Base-by-base conservation (phyloP, 495 filamentous ascomycete genomes). In the Staphylotrichum tortipilum region DNA sequence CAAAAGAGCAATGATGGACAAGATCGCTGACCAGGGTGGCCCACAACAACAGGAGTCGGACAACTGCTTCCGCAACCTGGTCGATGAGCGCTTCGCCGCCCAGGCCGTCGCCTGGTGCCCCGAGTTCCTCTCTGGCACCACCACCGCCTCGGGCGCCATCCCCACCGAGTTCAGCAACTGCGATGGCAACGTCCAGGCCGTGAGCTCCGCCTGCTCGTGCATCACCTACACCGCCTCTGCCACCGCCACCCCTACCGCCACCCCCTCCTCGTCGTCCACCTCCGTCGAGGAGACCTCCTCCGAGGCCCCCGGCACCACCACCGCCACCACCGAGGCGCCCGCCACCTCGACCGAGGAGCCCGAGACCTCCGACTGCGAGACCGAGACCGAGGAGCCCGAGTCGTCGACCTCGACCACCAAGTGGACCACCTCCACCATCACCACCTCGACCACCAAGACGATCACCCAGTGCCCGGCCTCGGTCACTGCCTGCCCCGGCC, bases 401-500 rank as follows among this genome's bases (percentile, higher is more conserved):
- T n/a, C n/a, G n/a, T n/a, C n/a, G n/a, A n/a, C n/a, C n/a, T n/a
- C n/a, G 9, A 28, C 51, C 31, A 47, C 44, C 41, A 17, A 49
- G 48, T 70, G 69, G 33, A 81, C 77, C 36, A 77, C 74, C 28
- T 78, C 73, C 19, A 82, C 79, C 37, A 69, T 81, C 10, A 78
- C 72, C 53, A 68, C 70, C n/a, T 84, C 80, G 14, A 77, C 72
- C 42, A 66, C 72, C 47, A 61, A 76, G 46, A 82, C 81, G 4
- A 67, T 81, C 57, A 82, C 75, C 11, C 70, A 66, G 52, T 83
- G 78, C 59, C 71, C 74, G 8, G 55, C 78, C 1, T 71, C 63
- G 2, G 75, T 82, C 17, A 77, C 74, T 28, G 58, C 77, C 55
- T 84, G 80, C 65, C 78, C 80, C 14, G 75, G 73, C 60, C 31